Percentiles rank a stretch among this genome's conserved stretches.
These are phyloP conservation scores for Helotiales sp. DNA, from an alignment of 2,329 filamentous ascomycete genomes.

Conservation along the genomic window DNA sequence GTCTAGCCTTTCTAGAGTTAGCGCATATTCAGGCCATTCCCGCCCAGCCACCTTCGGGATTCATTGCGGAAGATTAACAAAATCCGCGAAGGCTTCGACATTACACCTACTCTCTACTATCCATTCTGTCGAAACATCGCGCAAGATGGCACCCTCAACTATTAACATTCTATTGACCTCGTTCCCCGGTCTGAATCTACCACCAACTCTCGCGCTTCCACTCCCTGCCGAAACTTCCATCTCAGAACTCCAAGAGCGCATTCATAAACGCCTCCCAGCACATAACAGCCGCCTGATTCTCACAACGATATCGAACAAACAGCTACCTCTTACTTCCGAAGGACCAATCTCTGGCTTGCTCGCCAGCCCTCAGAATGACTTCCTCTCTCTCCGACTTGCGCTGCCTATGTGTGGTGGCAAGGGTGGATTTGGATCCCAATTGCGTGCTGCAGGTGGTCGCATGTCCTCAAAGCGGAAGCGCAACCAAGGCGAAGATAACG, in stretches of 20 bases:
- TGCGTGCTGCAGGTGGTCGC: slow-evolving; percentile 93
- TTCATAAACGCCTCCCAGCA: slow-evolving; percentile 66
- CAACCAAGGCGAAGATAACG: slow-evolving; percentile 81
- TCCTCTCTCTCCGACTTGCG: slow-evolving; percentile 82
- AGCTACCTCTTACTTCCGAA: slow-evolving; percentile 61
- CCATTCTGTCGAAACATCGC: no score
- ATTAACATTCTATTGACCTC: slow-evolving; percentile 86
- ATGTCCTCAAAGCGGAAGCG: slow-evolving; percentile 94
- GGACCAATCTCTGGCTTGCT: slow-evolving; percentile 67
- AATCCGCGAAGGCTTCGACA: background rate
- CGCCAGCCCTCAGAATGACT: slow-evolving; percentile 60
- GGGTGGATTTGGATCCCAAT: slow-evolving; percentile 95
- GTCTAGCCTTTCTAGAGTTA: no score
- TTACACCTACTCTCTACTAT: background rate
- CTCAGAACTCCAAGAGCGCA: slow-evolving; percentile 66
- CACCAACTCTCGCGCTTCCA: slow-evolving; percentile 81
- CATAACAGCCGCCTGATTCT: slow-evolving; percentile 70
- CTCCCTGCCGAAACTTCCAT: slow-evolving; percentile 68
- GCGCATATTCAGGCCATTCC: no score
- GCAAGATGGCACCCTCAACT: slow-evolving; percentile 58
- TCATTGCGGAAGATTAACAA: no score
- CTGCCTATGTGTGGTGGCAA: slow-evolving; percentile 88
- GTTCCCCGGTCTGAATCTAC: slow-evolving; percentile 81
- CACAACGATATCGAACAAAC: slow-evolving; percentile 80
- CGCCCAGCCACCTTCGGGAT: background rate